Percentiles rank a stretch among this genome's conserved stretches.
Conservation (phyloP, 768 basidiomycete species). For the Ramaria rubella region DNA sequence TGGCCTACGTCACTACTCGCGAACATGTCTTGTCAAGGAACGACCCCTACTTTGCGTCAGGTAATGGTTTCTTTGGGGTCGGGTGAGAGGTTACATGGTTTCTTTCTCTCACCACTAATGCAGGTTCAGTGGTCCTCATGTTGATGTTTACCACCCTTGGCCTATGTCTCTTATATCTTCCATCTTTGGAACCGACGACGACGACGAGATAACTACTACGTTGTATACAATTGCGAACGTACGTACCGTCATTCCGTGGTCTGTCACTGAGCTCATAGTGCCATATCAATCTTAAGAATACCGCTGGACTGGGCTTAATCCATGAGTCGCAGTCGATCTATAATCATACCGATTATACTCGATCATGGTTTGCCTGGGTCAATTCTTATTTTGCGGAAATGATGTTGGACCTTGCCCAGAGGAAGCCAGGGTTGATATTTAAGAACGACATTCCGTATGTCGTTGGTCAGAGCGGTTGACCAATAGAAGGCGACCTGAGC, state of each 20-base stretch:
- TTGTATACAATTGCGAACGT: conserved; percentile 67
- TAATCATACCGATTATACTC: conserved; percentile 48
- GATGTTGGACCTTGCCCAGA: conserved; percentile 66
- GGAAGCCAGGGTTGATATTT: conserved; percentile 66
- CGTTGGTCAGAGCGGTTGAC: conserved; percentile 36
- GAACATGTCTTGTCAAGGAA: conserved; percentile 50
- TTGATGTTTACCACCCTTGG: conserved; percentile 70
- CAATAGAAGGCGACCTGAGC: not conserved
- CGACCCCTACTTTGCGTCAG: conserved; percentile 67
- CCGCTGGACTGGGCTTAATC: conserved; percentile 66
- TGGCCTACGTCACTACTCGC: conserved; percentile 58
- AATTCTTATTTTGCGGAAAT: conserved; percentile 82
- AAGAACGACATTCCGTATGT: conserved; percentile 47
- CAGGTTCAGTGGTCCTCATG: conserved; percentile 63
- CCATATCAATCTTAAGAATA: conserved; percentile 42
- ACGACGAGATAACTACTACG: conserved; percentile 55
- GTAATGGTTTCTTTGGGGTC: conserved; percentile 57
- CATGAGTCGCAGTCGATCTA: conserved; percentile 71
- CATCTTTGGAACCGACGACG: conserved; percentile 69
- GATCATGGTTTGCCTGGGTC: conserved; percentile 79
- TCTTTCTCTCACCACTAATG: not conserved
- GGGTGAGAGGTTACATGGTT: conserved; percentile 40
- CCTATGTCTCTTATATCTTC: conserved; percentile 76
- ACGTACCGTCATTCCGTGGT: conserved; percentile 21
- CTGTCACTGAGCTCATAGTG: not conserved